Evolutionary conservation across 1,284 basidiomycete species (phyloP).

Genomic region (Cystobasidiaceae sp.): DNA sequence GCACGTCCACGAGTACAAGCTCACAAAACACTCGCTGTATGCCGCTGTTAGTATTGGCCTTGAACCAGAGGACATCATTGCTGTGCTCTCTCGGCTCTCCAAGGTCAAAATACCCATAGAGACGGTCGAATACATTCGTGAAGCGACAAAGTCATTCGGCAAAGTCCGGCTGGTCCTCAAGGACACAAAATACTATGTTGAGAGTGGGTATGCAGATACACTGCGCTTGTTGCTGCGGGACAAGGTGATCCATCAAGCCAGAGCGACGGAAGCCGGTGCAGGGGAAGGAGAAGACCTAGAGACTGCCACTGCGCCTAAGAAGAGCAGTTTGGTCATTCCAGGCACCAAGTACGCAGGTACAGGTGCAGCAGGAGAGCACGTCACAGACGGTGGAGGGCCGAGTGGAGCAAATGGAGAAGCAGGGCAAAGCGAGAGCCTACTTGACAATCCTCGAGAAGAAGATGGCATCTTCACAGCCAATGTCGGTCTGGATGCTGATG

Average conservation of each 20-base stretch:
- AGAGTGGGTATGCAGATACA: slow-evolving; percentile 86
- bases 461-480: slow-evolving; percentile 68
- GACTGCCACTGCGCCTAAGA: slow-evolving; percentile 70
- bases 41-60: slow-evolving; percentile 97
- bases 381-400: slow-evolving; percentile 34
- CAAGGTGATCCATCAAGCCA: slow-evolving; percentile 70
- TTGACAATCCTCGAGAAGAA: slow-evolving; percentile 9
- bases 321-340: slow-evolving; percentile 74
- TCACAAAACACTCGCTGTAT: slow-evolving; percentile 95
- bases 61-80: slow-evolving; percentile 97
- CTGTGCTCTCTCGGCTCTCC: slow-evolving; percentile 56
- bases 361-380: slow-evolving; percentile 37
- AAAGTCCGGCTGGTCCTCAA: slow-evolving; percentile 96
- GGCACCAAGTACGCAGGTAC: slow-evolving; percentile 56
- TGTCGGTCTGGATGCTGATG: slow-evolving; percentile 79
- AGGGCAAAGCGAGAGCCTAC: slow-evolving; percentile 9
- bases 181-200: slow-evolving; percentile 92
- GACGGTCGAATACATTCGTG: slow-evolving; percentile 76
- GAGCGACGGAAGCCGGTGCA: slow-evolving; percentile 55
- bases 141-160: slow-evolving; percentile 87
- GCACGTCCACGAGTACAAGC: slow-evolving; percentile 98
- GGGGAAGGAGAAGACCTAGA: slow-evolving; percentile 37
- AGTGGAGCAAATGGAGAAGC: slow-evolving; percentile 10
- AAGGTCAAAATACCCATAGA: slow-evolving; percentile 73
- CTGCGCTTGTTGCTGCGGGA: slow-evolving; percentile 81